Base-by-base conservation (phyloP, 129 eudicot genomes). In the Tagetes patula region DNA sequence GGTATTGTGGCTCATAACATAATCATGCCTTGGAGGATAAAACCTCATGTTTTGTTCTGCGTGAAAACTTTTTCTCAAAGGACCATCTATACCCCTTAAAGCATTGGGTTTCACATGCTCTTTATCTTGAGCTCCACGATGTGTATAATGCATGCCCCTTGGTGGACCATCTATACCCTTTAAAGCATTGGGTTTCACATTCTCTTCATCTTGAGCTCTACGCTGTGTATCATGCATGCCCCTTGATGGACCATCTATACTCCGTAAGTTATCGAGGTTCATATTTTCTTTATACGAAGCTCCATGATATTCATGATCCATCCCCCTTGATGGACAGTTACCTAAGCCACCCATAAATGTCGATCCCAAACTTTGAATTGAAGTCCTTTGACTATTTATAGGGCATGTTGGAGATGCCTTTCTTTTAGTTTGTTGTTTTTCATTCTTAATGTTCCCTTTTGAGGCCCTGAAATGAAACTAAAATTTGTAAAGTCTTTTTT, bases 401-500 rank as follows among this genome's bases (percentile, higher is more conserved):
- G 69, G 49, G 8, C 5, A 59, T 61, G 76, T 34, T 70, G 65
- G 70, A 52, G 74, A 50, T 50, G 56, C 3, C 56, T n/a, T 4
- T 50, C 7, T 65, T 78, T 65, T 75, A 37, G 48, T 60, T 50
- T 77, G 75, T 56, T 65, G 72, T 4, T 72, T 50, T 50, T 52
- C 64, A 48, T 64, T 73, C 70, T 65, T 81, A 66, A 68, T 68
- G 61, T 82, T 80, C 13, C 72, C 65, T 73, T 78, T 80, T 61
- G 78, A 20, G 70, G 58, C 72, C 83, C 91, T 85, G 78, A 62
- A 12, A 80, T 42, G 41, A 58, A 71, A 42, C 9, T 69, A 30
- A 10, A 50, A 78, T 40, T 30, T 55, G 36, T 41, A 53, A 43
- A 46, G 1, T 0, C 20, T 46, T 5, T 43, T 3, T 39, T 7